Percentiles rank a stretch among this genome's conserved stretches.
Conservation (phyloP, 1,139 yeast species). For the Casaregolazyma suthepensis region DNA sequence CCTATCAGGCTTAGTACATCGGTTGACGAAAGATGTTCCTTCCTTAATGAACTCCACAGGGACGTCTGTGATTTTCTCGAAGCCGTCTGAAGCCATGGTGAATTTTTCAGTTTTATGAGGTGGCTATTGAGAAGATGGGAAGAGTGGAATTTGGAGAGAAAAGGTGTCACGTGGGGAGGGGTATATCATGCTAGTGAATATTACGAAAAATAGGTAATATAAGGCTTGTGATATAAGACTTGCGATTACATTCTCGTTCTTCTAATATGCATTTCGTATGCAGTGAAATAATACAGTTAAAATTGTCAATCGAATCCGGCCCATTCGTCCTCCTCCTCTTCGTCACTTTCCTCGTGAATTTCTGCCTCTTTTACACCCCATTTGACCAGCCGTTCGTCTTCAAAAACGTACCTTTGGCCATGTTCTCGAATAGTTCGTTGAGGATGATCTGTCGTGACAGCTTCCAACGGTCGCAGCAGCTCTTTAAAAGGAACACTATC, state of each 20-base stretch:
- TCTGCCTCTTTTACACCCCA: slow-evolving; percentile 55
- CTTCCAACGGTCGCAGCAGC: slow-evolving; percentile 54
- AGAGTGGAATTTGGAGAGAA: not conserved
- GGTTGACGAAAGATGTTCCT: slow-evolving; percentile 79
- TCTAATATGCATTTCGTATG: not conserved
- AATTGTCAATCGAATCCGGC: slow-evolving; percentile 40
- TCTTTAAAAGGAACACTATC: slow-evolving; percentile 46
- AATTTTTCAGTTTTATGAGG: not conserved
- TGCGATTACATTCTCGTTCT: too few species aligned
- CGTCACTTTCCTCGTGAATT: slow-evolving; percentile 32
- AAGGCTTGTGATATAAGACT: not conserved
- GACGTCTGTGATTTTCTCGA: slow-evolving; percentile 81
- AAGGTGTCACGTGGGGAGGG: not conserved
- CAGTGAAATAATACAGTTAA: not conserved
- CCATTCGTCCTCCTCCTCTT: slow-evolving; percentile 45
- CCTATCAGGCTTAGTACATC: slow-evolving; percentile 88
- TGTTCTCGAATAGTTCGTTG: slow-evolving; percentile 63
- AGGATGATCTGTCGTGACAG: slow-evolving; percentile 44
- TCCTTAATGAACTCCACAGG: slow-evolving; percentile 90
- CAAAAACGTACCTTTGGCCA: slow-evolving; percentile 58
- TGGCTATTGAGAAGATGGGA: slow-evolving; percentile 1
- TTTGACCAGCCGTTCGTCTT: slow-evolving; percentile 53
- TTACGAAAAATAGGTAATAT: not conserved
- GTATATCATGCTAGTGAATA: not conserved
- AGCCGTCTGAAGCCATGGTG: slow-evolving; percentile 29